Evolutionary conservation across 2,329 filamentous ascomycete species (phyloP), one percentile per base, ranked within the genome.

Genomic region (Teratosphaeria pseudoeucalypti): DNA sequence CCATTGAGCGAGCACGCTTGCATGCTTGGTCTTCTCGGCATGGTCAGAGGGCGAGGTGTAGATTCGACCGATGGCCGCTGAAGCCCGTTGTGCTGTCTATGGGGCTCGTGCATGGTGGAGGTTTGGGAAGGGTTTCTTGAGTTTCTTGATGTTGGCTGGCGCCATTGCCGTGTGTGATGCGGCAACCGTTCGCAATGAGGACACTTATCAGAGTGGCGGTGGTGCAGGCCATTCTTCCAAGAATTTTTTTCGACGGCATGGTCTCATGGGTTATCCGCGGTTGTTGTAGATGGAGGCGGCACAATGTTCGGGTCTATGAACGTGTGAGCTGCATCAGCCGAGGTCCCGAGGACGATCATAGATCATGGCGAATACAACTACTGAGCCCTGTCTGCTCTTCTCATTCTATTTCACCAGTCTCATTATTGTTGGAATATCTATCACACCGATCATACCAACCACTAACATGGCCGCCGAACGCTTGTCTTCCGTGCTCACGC

Each of bases 401-500:
- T 6, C 12, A 7, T 54, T 10, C 19, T 32, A 7, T 12, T 16
- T 9, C 27, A 32, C 26, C 52, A 16, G 3, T 32, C 19, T 11
- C 10, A 34, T 54, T 23, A 4, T n/a, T 34, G 2, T 9, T 19
- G 9, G 14, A 19, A 32, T 12, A 32, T 9, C 16, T 12, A 14
- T n/a, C 7, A 32, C 7, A 32, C 7, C 2, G 1, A 6, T 3
- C 29, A 32, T 54, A 32, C 32, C 27, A 16, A 32, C 27, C 16
- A 7, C 57, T 74, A 80, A 67, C 68, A 94, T 92, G 89, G 87
- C 90, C 67, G 82, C 86, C 63, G 90, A 96, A 80, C 85, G 92
- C 76, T 85, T 97, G 67, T 88, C 84, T 70, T 92, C 88, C 66
- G 88, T 97, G 70, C 82, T 96, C 69, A 91, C 87, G 78, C 92